Conservation (phyloP, 768 basidiomycete genomes). For the Suillus paluster region DNA sequence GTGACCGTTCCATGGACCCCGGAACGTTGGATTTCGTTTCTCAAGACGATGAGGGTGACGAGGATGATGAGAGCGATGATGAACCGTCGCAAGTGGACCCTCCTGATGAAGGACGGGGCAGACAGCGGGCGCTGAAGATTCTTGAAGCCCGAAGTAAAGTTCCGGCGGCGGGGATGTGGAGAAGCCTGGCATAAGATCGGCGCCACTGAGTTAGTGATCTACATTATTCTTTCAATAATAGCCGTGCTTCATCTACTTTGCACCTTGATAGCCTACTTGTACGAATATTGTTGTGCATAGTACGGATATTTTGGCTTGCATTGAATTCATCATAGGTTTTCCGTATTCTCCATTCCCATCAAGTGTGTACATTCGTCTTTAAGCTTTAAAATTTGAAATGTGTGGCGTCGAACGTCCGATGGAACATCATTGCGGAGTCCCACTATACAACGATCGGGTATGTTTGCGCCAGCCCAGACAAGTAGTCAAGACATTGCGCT, state of each 20-base stretch:
- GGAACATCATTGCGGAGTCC: not conserved
- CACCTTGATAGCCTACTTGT: constrained; percentile 39
- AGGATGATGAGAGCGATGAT: constrained; percentile 37
- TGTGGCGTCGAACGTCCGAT: not conserved
- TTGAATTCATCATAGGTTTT: constrained; percentile 20
- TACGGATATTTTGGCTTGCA: constrained; percentile 29
- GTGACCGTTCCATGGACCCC: constrained; percentile 64
- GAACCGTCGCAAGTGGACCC: constrained; percentile 25
- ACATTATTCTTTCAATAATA: constrained; percentile 38
- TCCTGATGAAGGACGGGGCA: constrained; percentile 46
- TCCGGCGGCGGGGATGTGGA: constrained; percentile 80
- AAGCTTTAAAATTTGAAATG: not conserved
- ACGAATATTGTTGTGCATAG: constrained; percentile 14
- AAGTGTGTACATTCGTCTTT: not conserved
- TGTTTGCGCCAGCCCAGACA: constrained; percentile 48
- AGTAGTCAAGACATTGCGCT: too few relatives aligned
- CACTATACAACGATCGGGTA: not conserved
- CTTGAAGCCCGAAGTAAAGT: constrained; percentile 69
- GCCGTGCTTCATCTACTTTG: constrained; percentile 34
- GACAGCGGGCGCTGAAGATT: constrained; percentile 67
- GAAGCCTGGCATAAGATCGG: constrained; percentile 62
- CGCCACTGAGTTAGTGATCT: constrained; percentile 17
- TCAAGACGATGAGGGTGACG: constrained; percentile 55
- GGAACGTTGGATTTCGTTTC: constrained; percentile 65
- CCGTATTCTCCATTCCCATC: not conserved